A percentile compares a stretch with the other conserved stretches of the same genome.
Conservation (phyloP, 116 monocot species). For the Dioscorea cayenensis region DNA sequence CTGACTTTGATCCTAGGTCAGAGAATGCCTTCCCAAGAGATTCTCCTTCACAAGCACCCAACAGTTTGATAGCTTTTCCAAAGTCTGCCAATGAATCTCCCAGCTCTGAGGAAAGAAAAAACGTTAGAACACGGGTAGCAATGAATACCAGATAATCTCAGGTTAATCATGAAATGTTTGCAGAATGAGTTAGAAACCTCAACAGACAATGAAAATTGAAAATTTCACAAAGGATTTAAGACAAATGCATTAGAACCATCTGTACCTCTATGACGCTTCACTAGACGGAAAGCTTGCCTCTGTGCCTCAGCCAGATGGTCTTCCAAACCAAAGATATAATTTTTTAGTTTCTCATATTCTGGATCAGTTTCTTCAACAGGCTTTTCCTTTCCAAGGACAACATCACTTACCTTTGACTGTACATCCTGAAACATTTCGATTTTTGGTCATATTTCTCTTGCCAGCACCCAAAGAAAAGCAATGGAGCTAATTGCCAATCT, state of each 20-base stretch:
- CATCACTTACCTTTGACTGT: conserved; percentile 92
- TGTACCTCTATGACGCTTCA: conserved; percentile 85
- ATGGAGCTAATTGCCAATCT: background rate
- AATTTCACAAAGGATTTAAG: background rate
- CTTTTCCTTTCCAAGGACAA: conserved; percentile 96
- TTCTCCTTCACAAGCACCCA: conserved; percentile 81
- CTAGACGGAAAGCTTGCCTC: conserved; percentile 92
- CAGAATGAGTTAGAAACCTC: background rate
- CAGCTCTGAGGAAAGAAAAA: conserved; percentile 38
- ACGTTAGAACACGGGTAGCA: background rate
- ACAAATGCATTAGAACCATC: background rate
- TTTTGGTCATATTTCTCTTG: conserved; percentile 1
- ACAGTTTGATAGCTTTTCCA: conserved; percentile 90
- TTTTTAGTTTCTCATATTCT: conserved; percentile 92
- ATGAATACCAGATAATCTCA: background rate
- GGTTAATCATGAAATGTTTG: background rate
- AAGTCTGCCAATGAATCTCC: conserved; percentile 89
- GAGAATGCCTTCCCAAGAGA: conserved; percentile 86
- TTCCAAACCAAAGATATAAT: conserved; percentile 89
- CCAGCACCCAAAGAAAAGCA: background rate
- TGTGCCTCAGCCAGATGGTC: conserved; percentile 90
- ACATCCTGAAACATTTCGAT: conserved; percentile 60
- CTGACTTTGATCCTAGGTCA: conserved; percentile 83
- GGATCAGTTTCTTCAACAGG: conserved; percentile 87
- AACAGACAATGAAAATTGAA: background rate